Evolutionary conservation across 2,329 filamentous ascomycete genomes (phyloP), one percentile per base, ranked within the genome.

Genomic region (Alternaria sp.): DNA sequence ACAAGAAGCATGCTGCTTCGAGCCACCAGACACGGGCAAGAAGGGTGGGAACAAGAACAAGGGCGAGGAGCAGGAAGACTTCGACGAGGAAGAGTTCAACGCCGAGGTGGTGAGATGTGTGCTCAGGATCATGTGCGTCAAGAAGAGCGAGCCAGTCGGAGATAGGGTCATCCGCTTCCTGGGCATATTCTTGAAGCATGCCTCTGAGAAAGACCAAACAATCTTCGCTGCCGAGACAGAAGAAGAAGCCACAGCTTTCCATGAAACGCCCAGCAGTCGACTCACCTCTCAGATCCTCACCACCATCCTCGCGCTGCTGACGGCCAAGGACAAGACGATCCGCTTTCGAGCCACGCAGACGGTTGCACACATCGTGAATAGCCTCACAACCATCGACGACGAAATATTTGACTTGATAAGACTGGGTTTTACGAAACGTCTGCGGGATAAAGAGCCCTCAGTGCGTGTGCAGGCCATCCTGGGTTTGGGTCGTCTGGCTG

Each of bases 371-470:
- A 89, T 97, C 64, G 90, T 99, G 80, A 97, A 97, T 80, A 95
- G 91, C 12, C 85, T 99, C 27, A 92, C 97, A 64, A 90, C 92
- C 2, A 92, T 98, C 70, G 95, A 98, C 72, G 93, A 97, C 75
- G 92, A 95, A 50, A 81, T 97, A 11, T 99, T 97, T 76, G 89
- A 93, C 70, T 87, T 92, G 60, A 84, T 98, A 62, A 87, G 92
- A 54, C 86, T 92, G 54, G 91, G 90, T 0, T 83, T 99, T 38
- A 82, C 97, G 45, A 96, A 92, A 80, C 87, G 95, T 34, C 90
- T 98, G 52, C 89, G 93, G 67, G 95, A 99, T 80, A 98, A 97
- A 80, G 95, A 99, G 77, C 87, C 93, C 7, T 92, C 94, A 76
- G 93, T 99, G 9, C 89, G 95, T 61, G 90, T 95, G 6, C 95